A percentile compares a stretch with the other conserved stretches of the same genome.
Evolutionary conservation across 805 yeast species (phyloP).

Genomic region (Yarrowia sp.): DNA sequence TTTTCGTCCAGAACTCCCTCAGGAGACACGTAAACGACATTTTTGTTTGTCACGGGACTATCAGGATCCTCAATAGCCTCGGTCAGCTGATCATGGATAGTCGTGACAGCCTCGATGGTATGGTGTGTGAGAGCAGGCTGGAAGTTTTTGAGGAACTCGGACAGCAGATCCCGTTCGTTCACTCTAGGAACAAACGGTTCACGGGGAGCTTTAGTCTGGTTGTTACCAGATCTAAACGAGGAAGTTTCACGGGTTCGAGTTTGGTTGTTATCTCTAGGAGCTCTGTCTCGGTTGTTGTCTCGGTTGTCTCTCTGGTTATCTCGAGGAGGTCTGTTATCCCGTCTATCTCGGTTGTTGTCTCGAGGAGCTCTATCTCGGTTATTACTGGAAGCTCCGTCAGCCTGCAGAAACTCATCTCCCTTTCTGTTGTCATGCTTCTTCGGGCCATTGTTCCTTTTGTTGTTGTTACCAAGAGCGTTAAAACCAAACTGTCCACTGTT

Average conservation of each 20-base stretch:
- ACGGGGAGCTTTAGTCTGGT: too few relatives aligned
- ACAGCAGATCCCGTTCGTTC: not conserved
- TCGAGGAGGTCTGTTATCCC: too few relatives aligned
- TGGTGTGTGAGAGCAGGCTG: not conserved
- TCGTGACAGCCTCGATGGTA: not conserved
- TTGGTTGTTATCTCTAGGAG: too few relatives aligned
- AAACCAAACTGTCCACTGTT: not conserved
- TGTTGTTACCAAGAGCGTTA: not conserved
- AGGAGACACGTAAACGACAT: slow-evolving; percentile 5
- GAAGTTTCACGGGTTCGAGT: too few relatives aligned
- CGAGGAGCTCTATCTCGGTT: not conserved
- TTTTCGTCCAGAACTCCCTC: not conserved
- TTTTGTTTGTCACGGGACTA: not conserved
- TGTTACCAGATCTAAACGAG: too few relatives aligned
- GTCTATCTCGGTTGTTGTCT: too few relatives aligned
- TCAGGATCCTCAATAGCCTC: not conserved
- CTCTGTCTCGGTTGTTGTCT: too few relatives aligned
- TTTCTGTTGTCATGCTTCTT: not conserved
- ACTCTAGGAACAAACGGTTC: too few relatives aligned
- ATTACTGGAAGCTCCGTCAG: not conserved
- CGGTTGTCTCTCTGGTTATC: too few relatives aligned
- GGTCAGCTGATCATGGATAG: not conserved
- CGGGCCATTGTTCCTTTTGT: not conserved
- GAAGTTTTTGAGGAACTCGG: not conserved
- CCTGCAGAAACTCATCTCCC: not conserved